phyloP scores from a whole-genome alignment of 2,329 filamentous ascomycete genomes.

The Waltergamsia citrina region DNA sequence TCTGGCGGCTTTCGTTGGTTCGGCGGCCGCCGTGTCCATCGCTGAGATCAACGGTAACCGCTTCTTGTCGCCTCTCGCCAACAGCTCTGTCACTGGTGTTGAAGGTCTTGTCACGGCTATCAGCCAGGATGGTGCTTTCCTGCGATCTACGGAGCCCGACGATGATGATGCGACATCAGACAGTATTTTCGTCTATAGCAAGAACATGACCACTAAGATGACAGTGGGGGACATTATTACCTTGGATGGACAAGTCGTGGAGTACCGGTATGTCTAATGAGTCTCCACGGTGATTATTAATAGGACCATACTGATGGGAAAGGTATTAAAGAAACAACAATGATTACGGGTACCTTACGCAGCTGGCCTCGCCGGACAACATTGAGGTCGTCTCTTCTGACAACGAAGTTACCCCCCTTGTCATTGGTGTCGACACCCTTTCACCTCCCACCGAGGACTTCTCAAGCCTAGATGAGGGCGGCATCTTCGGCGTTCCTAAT shows the following conservation, averaged over 20 bases:
- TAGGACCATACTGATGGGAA: slow-evolving; percentile 4
- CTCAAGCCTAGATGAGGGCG: slow-evolving; percentile 53
- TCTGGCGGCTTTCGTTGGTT: slow-evolving; percentile 16
- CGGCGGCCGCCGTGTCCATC: slow-evolving; percentile 35
- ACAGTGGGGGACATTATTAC: slow-evolving; percentile 54
- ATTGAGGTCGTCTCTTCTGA: slow-evolving; percentile 42
- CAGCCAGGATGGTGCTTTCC: slow-evolving; percentile 50
- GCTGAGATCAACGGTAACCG: slow-evolving; percentile 56
- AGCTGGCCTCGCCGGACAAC: slow-evolving; percentile 47
- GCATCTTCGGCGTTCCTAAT: slow-evolving; percentile 57
- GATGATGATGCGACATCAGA: slow-evolving; percentile 49
- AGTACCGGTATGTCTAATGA: slow-evolving; percentile 38
- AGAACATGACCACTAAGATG: slow-evolving; percentile 36
- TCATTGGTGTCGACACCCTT: slow-evolving; percentile 48
- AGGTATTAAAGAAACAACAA: slow-evolving; percentile 42
- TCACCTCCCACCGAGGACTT: slow-evolving; percentile 53
- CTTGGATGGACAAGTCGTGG: slow-evolving; percentile 48
- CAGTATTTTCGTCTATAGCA: slow-evolving; percentile 55
- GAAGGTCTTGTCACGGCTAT: slow-evolving; percentile 57
- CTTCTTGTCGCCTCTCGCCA: slow-evolving; percentile 52
- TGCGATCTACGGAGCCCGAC: slow-evolving; percentile 50
- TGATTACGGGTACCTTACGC: slow-evolving; percentile 53
- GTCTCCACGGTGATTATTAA: not conserved
- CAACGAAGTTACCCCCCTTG: slow-evolving; percentile 44
- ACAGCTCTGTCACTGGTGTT: slow-evolving; percentile 46